phyloP scores from a whole-genome alignment of 164 flowering plant genomes.

The Litsea cubeba region DNA sequence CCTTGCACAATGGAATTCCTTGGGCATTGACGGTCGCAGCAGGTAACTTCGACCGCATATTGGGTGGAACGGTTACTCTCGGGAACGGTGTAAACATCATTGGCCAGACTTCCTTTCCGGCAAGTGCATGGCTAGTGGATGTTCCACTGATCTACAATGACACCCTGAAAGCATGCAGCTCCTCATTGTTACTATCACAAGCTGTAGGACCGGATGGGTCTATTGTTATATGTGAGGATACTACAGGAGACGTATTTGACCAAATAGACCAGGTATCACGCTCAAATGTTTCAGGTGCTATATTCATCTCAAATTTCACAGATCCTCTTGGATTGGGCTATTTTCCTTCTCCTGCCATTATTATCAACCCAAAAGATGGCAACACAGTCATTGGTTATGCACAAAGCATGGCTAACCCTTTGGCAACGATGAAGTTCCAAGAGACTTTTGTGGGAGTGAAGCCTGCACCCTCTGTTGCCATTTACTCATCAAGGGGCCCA shows the following conservation, averaged over 20 bases:
- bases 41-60: slow-evolving; percentile 27
- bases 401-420: slow-evolving; percentile 13
- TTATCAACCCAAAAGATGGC: slow-evolving; percentile 18
- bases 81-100: slow-evolving; percentile 2
- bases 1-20: slow-evolving; percentile 35
- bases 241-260: neutral
- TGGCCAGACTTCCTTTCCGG: slow-evolving; percentile 22
- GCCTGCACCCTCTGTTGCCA: slow-evolving; percentile 46
- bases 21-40: slow-evolving; percentile 48
- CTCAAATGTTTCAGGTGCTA: slow-evolving; percentile 35
- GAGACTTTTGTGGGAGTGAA: slow-evolving; percentile 34
- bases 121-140: neutral
- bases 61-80: slow-evolving; percentile 14
- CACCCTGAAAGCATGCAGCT: slow-evolving; percentile 8
- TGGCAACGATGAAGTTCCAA: slow-evolving; percentile 24
- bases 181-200: neutral
- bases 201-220: neutral
- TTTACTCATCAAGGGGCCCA: slow-evolving; percentile 45
- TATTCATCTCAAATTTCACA: slow-evolving; percentile 34
- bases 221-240: slow-evolving; percentile 19
- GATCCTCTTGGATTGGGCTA: neutral
- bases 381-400: slow-evolving; percentile 24
- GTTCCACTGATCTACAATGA: slow-evolving; percentile 9
- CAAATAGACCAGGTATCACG: slow-evolving; percentile 22
- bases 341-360: slow-evolving; percentile 22